Conservation (phyloP, 2,329 filamentous ascomycete genomes). For the Lachnellula willkommii region DNA sequence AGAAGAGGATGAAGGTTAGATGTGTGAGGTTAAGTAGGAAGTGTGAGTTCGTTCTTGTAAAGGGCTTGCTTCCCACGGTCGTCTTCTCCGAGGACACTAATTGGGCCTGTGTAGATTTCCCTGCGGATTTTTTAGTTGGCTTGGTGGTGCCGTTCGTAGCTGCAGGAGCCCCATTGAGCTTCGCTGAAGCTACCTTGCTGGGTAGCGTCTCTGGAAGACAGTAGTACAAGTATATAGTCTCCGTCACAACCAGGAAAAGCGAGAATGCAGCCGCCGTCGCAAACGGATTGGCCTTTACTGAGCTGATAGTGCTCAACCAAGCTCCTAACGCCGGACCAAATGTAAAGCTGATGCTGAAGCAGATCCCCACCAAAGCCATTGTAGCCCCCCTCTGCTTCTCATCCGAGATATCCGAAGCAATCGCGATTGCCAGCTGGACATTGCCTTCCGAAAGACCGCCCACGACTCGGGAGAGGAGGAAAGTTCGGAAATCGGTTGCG, state of each 20-base stretch:
- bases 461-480: slow-evolving; percentile 86
- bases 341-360: slow-evolving; percentile 96
- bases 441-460: slow-evolving; percentile 95
- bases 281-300: slow-evolving; percentile 85
- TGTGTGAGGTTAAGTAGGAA: slow-evolving; percentile 77
- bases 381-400: slow-evolving; percentile 78
- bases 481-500: slow-evolving; percentile 91
- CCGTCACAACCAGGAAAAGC: slow-evolving; percentile 73
- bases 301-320: slow-evolving; percentile 70
- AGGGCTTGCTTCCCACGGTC: slow-evolving; percentile 20
- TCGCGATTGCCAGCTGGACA: slow-evolving; percentile 90
- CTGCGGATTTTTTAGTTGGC: slow-evolving; percentile 3
- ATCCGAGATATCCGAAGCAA: slow-evolving; percentile 92
- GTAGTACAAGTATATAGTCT: slow-evolving; percentile 83
- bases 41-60: slow-evolving; percentile 67
- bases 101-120: slow-evolving; percentile 11
- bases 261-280: slow-evolving; percentile 87
- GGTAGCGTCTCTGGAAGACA: slow-evolving; percentile 83
- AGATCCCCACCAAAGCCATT: slow-evolving; percentile 93
- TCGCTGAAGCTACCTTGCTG: slow-evolving; percentile 39
- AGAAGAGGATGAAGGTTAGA: slow-evolving; percentile 89
- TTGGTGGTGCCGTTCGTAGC: slow-evolving; percentile 21
- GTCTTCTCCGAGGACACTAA: slow-evolving; percentile 23
- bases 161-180: slow-evolving; percentile 20
- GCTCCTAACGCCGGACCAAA: slow-evolving; percentile 91